These are phyloP conservation scores for Cyclotella sp. DNA, from an alignment of 108 stramenopile genomes.

Conservation along the genomic window DNA sequence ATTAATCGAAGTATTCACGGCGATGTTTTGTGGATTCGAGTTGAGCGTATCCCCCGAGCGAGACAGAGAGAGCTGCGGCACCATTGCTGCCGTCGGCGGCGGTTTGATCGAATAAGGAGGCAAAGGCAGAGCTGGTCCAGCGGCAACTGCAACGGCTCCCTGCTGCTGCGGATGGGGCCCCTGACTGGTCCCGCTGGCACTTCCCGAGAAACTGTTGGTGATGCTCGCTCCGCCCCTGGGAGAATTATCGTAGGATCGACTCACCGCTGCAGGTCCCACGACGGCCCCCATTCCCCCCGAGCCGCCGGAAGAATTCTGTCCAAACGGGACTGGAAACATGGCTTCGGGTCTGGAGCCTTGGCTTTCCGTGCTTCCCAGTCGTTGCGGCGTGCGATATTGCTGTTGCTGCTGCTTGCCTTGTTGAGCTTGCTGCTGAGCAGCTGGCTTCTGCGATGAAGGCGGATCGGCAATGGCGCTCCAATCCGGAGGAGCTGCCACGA, in stretches of 20 bases:
- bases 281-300: background rate
- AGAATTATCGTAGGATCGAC: background rate
- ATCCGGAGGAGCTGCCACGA: background rate
- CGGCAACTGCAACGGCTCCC: background rate
- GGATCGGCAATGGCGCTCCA: background rate
- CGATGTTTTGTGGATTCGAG: background rate
- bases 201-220: slow-evolving; percentile 1
- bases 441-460: too few relatives aligned
- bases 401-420: background rate
- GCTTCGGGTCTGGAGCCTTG: background rate
- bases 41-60: background rate
- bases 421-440: too few relatives aligned
- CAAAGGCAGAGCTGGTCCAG: background rate
- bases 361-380: background rate
- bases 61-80: slow-evolving; percentile 4
- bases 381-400: background rate
- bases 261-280: background rate
- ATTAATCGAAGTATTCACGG: background rate
- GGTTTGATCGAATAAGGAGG: background rate
- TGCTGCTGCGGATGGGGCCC: background rate
- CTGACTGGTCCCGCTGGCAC: background rate
- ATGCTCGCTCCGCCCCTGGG: background rate
- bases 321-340: background rate
- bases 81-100: background rate
- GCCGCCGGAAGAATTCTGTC: background rate